Base-by-base conservation (phyloP, 169 alveolate species). In the Plasmodium coatneyi region DNA sequence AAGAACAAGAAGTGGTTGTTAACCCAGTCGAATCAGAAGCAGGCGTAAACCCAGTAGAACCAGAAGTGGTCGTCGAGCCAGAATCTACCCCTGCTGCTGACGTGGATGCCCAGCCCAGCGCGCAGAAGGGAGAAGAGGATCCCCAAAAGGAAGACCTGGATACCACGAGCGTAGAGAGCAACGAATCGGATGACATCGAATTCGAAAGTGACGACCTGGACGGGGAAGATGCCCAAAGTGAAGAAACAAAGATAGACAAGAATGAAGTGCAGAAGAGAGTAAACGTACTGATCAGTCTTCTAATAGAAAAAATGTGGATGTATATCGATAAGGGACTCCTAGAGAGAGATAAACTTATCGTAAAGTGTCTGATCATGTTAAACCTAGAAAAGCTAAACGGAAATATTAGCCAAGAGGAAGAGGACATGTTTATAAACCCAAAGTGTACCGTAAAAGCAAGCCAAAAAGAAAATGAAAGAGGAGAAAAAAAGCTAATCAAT, bases 321-420 rank as follows among this genome's bases (percentile, higher is more conserved):
- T 98, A 98, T 95, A 98, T 98, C 19, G 96, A 98, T 93, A 82
- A 99, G 95, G 99, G 99, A 25, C 97, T 98, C 14, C 97, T 99
- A 82, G 99, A 98, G 80, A 96, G 96, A 52, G 99, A 99, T 95
- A 99, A 98, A 96, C 96, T 99, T 71, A 97, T 98, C 19, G 98
- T 99, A 71, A 98, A 99, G 5, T 97, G 99, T 3, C 95, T 98
- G 97, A 97, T 98, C 60, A 96, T 98, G 82, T 92, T 98, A 22
- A 96, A 99, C 91, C 95, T 98, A 34, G 95, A 97, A 71, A 96
- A 97, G 46, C 97, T 98, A 93, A 95, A 95, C 76, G 95, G 82
- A 52, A 93, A 84, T 19, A 76, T 92, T 82, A 54, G 78, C 87
- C 72, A 46, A 49, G 74, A 92, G 84, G 91, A 95, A 86, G 94